Base-by-base conservation (phyloP, 108 stramenopile genomes). In the Skeletonema tropicum region DNA sequence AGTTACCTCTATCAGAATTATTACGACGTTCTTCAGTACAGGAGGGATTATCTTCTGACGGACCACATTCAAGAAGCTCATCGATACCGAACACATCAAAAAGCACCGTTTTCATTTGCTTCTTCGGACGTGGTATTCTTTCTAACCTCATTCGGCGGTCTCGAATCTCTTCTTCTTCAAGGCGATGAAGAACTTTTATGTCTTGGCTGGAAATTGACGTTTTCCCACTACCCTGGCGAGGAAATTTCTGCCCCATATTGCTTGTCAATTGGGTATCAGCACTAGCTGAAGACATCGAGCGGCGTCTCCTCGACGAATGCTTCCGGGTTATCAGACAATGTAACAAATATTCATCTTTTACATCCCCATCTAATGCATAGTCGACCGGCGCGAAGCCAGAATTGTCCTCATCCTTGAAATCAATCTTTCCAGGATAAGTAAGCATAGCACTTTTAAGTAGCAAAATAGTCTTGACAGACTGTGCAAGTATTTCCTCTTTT, bases 321-420 rank as follows among this genome's bases (percentile, higher is more conserved):
- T 63, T 72, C 29, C 77, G 32, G 31, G 58, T 49, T 55, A 72
- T 41, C 11, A 79, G 66, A 14, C 59, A 49, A 11, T 64, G 66
- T 39, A 79, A 32, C 26, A 79, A 55, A 14, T 30, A 9, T 58
- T 65, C 32, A 17, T 65, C 60, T 14, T 14, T 38, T 15, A 77
- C 64, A 13, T 35, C 48, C 35, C 68, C 60, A 14, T 74, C 72
- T 58, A 80, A 58, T 61, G 79, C 79, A 65, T 80, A 80, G 41
- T 80, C 79, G 14, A 80, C 52, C 12, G 79, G 79, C 5, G 72
- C 57, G 38, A 62, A 74, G 11, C 79, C 79, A 29, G 52, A 21
- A 11, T 29, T 65, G 52, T 80, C 79, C 63, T 80, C 73, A 33
- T 69, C 79, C 35, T 74, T 80, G 52, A 80, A 80, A 48, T 70